Conservation (phyloP, 352 stramenopile species). For the Phytophthora litchii region DNA sequence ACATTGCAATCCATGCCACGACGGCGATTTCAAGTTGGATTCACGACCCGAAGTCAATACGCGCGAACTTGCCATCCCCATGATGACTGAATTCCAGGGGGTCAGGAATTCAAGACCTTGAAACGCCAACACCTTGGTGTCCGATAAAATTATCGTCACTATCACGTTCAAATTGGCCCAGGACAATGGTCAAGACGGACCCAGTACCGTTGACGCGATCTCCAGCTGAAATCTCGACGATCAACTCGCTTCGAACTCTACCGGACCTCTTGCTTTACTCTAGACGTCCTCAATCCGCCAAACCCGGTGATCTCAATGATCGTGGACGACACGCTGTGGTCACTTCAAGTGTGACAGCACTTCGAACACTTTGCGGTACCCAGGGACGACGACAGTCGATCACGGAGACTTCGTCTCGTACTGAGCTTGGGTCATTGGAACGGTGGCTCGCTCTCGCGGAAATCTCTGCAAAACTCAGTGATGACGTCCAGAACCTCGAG, state of each 20-base stretch:
- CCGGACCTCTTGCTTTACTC: constrained; percentile 23
- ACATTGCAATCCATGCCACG: constrained; percentile 41
- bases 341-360: constrained; percentile 28
- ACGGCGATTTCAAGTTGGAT: not conserved
- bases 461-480: constrained; percentile 20
- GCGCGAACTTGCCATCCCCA: constrained; percentile 33
- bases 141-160: constrained; percentile 28
- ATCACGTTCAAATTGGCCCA: not conserved
- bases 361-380: constrained; percentile 26
- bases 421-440: constrained; percentile 20
- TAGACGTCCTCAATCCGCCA: constrained; percentile 28
- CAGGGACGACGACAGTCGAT: constrained; percentile 18
- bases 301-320: not conserved
- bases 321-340: constrained; percentile 2
- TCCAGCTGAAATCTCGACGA: constrained; percentile 31
- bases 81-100: not conserved
- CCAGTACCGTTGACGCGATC: constrained; percentile 32
- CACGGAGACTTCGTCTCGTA: not conserved
- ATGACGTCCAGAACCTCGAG: constrained; percentile 23
- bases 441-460: constrained; percentile 31
- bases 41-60: constrained; percentile 10
- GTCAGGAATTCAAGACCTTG: constrained; percentile 14
- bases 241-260: constrained; percentile 32
- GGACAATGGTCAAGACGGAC: constrained; percentile 18
- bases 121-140: constrained; percentile 31